phyloP scores from a whole-genome alignment of 345 rosid genomes.

The Microcos paniculata region DNA sequence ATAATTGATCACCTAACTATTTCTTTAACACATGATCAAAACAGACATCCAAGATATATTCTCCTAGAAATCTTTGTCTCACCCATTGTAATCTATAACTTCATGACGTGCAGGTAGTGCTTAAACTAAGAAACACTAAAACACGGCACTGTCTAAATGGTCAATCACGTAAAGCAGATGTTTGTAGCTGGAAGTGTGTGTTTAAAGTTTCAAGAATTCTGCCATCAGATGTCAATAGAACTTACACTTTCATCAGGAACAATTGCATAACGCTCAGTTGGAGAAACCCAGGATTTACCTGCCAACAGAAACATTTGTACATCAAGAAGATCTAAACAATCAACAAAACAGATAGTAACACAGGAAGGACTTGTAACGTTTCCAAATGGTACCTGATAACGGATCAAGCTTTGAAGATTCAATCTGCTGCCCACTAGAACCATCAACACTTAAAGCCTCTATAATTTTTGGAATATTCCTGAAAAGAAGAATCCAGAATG shows the following conservation, averaged over 20 bases:
- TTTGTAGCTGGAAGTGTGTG: not conserved
- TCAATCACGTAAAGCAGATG: not conserved
- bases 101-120: not conserved
- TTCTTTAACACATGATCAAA: not conserved
- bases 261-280: conserved; percentile 86
- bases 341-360: not conserved
- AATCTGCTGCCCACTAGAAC: conserved; percentile 73
- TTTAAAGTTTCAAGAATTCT: not conserved
- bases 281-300: conserved; percentile 91
- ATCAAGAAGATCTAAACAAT: not conserved
- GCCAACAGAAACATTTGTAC: conserved; percentile 17
- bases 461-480: conserved; percentile 80
- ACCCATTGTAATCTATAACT: not conserved
- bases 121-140: not conserved
- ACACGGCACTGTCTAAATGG: not conserved
- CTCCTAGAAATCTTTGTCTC: not conserved
- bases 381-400: conserved; percentile 55
- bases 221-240: not conserved
- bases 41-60: not conserved
- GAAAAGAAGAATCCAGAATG: conserved; percentile 16
- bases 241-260: conserved; percentile 90
- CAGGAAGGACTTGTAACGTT: not conserved
- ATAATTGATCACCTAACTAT: not conserved
- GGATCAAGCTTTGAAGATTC: conserved; percentile 64
- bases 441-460: conserved; percentile 75